Conservation (phyloP, 2,329 filamentous ascomycete species). For the Xylaria sp. region DNA sequence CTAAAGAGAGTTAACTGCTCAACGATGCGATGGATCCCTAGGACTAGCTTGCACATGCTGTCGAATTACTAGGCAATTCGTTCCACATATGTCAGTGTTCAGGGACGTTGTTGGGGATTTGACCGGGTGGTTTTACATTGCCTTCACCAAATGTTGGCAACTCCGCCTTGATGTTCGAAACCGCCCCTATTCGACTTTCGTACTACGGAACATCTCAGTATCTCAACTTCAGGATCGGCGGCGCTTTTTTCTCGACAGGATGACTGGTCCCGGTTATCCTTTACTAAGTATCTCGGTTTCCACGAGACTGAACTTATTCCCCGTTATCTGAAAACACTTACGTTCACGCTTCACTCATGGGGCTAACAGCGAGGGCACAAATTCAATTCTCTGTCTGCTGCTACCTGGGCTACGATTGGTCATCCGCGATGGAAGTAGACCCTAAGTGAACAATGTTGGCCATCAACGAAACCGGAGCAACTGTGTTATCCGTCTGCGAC, state of each 20-base stretch:
- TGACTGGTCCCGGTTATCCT: not conserved
- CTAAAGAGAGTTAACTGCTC: conserved; percentile 23
- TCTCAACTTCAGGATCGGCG: not conserved
- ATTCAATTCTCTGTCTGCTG: not conserved
- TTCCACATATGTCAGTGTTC: not conserved
- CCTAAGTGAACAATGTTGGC: not conserved
- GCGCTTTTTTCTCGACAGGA: not conserved
- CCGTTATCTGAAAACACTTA: not conserved
- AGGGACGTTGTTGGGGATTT: not conserved
- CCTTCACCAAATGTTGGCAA: not conserved
- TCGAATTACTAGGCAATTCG: too few species aligned
- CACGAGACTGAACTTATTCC: not conserved
- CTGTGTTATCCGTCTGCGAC: not conserved
- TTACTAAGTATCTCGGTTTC: not conserved
- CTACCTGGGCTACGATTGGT: not conserved
- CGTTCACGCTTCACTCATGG: not conserved
- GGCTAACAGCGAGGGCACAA: not conserved
- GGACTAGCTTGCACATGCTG: too few species aligned
- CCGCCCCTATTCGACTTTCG: not conserved
- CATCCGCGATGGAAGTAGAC: not conserved
- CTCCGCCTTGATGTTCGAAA: not conserved
- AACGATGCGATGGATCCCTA: not conserved
- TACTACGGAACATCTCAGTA: not conserved
- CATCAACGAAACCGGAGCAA: not conserved
- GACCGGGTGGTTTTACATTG: not conserved